A percentile compares a stretch with the other conserved stretches of the same genome.
These are phyloP conservation scores for Salvia miltiorrhiza DNA, from an alignment of 257 asterid species.

Conservation along the genomic window DNA sequence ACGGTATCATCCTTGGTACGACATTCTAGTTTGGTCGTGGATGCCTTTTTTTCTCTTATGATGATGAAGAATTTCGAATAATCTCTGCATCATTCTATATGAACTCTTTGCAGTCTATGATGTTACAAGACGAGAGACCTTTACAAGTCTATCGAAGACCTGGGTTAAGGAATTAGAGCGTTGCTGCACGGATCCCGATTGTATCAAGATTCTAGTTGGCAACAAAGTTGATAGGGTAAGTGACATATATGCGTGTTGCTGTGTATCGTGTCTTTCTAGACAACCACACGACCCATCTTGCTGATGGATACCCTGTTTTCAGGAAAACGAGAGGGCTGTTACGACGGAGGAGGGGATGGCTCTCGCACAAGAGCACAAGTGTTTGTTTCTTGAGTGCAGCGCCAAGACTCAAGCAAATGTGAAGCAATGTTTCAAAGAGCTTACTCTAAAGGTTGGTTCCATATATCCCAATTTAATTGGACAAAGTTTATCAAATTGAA, in stretches of 20 bases:
- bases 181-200: constrained; percentile 73
- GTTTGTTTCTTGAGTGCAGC: constrained; percentile 73
- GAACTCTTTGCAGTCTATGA: constrained; percentile 51
- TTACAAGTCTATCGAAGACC: constrained; percentile 55
- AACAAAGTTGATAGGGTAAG: constrained; percentile 88
- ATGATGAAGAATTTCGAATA: background rate
- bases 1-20: constrained; percentile 80
- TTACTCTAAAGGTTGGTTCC: constrained; percentile 56
- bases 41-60: background rate
- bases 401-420: constrained; percentile 83
- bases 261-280: background rate
- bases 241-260: background rate
- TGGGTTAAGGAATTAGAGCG: constrained; percentile 69
- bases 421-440: constrained; percentile 67
- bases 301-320: constrained; percentile 23
- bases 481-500: background rate
- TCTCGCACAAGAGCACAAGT: constrained; percentile 57
- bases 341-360: constrained; percentile 74
- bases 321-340: constrained; percentile 79
- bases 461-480: background rate
- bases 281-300: background rate
- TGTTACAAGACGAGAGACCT: constrained; percentile 80
- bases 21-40: background rate
- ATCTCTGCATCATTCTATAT: background rate
- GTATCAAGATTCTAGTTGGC: constrained; percentile 74